These are phyloP conservation scores for Fusarium citri DNA, from an alignment of 2,329 filamentous ascomycete species.

Conservation along the genomic window DNA sequence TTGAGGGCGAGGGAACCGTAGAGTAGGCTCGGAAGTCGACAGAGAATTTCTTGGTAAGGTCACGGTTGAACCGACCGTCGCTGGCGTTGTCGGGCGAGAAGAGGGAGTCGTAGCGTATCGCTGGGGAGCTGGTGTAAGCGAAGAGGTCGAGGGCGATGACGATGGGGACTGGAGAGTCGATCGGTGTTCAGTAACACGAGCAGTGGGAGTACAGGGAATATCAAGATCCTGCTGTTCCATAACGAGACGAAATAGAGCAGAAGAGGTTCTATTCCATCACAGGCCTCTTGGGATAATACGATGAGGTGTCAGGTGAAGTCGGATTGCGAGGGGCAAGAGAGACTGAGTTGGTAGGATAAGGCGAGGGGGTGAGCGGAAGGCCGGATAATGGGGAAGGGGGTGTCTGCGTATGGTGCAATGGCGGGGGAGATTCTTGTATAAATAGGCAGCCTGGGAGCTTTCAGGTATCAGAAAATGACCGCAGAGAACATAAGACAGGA, in stretches of 20 bases:
- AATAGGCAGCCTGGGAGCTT: not conserved
- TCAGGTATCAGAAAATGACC: not conserved
- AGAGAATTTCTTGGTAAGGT: constrained; percentile 35
- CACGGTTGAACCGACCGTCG: constrained; percentile 11
- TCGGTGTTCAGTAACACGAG: constrained; percentile 49
- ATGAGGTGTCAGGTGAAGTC: constrained; percentile 39
- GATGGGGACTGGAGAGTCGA: constrained; percentile 39
- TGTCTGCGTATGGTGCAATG: constrained; percentile 34
- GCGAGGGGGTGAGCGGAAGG: constrained; percentile 46
- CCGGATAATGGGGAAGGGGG: constrained; percentile 43
- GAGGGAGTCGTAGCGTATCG: constrained; percentile 32
- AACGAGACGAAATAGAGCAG: constrained; percentile 55
- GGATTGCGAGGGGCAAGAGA: constrained; percentile 43
- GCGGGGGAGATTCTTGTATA: constrained; percentile 23
- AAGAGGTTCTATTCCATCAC: constrained; percentile 44
- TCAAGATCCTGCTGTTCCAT: constrained; percentile 62
- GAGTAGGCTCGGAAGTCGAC: constrained; percentile 60
- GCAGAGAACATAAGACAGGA: not conserved
- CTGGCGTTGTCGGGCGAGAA: constrained; percentile 34
- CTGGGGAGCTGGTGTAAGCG: constrained; percentile 38
- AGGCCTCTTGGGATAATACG: constrained; percentile 40
- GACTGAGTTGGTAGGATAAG: constrained; percentile 33
- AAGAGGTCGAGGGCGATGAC: constrained; percentile 38
- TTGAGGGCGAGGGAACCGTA: constrained; percentile 68
- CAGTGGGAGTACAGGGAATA: constrained; percentile 45